Evolutionary conservation across 176 grass and related monocot genomes (phyloP), one percentile per base, ranked within the genome.

Genomic region (Eragrostis nindensis): DNA sequence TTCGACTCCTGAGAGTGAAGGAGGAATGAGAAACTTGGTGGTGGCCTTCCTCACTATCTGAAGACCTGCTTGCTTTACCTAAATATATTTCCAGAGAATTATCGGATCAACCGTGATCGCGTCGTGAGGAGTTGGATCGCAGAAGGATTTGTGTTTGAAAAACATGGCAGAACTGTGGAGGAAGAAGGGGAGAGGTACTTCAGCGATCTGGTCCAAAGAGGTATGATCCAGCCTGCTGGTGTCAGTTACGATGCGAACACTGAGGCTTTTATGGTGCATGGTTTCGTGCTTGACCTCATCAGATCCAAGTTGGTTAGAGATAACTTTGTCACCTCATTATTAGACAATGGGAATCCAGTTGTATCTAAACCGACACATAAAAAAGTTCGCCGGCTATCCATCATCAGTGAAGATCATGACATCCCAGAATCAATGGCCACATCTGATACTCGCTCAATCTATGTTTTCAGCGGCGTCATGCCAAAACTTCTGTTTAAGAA

Each of bases 51-150:
- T 2, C 3, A n/a, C 3, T 6, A 52, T 12, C 55, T 64, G 3
- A 62, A 41, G 43, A 45, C 40, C 2, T 77, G 56, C 40, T 49
- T 18, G 62, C 5, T 49, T 11, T 15, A 62, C 24, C 4, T 79
- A 1, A 41, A 27, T 17, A 2, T 61, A 26, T 71, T 47, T 47
- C 40, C 64, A 0, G 55, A 62, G 27, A 8, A 63, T 62, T 22
- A 15, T 24, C 4, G 0, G 3, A 25, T 82, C 42, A 0, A 1
- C 2, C 27, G 27, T 14, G 12, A 38, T 0, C 68, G 43, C 6
- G 21, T 57, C 1, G 55, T 82, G 29, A n/a, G 27, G 12, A 48
- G 40, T 22, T 82, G 68, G 79, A 72, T 82, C 11, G 43, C 42
- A 1, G 79, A 72, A 36, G 27, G 79, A 2, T 71, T 82, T 16